Conservation (phyloP, 2,329 filamentous ascomycete species). For the Beauveria bassiana region DNA sequence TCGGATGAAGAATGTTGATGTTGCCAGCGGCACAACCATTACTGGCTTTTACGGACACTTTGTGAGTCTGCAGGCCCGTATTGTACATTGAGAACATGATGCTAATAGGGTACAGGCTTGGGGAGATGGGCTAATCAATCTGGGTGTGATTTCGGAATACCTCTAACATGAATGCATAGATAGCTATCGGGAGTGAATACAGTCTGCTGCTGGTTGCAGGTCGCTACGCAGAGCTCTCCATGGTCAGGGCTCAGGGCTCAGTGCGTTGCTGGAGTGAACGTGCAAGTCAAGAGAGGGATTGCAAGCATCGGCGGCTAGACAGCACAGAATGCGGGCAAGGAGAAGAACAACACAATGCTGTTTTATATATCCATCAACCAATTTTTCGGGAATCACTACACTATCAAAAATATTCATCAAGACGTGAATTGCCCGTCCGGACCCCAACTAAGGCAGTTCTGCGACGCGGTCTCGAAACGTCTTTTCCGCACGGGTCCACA, state of each 20-base stretch:
- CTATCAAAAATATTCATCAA: too few species aligned
- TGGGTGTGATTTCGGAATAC: not conserved
- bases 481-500: conserved; percentile 76
- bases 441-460: conserved; percentile 2
- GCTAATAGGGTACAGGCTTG: not conserved
- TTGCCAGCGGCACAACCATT: not conserved
- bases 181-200: too few species aligned
- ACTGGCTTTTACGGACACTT: not conserved
- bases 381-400: not conserved
- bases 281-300: too few species aligned
- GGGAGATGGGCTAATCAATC: not conserved
- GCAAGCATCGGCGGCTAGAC: too few species aligned
- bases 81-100: not conserved
- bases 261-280: too few species aligned
- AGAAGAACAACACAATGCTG: too few species aligned
- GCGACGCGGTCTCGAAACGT: conserved; percentile 58
- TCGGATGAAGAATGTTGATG: not conserved
- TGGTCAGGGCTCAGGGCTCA: too few species aligned
- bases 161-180: not conserved
- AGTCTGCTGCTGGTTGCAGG: too few species aligned
- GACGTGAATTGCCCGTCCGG: not conserved
- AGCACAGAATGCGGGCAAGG: too few species aligned
- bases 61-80: not conserved
- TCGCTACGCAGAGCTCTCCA: too few species aligned
- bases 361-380: not conserved